Evolutionary conservation across 1,284 basidiomycete species (phyloP).

Genomic region (Pisolithus thermaeus): DNA sequence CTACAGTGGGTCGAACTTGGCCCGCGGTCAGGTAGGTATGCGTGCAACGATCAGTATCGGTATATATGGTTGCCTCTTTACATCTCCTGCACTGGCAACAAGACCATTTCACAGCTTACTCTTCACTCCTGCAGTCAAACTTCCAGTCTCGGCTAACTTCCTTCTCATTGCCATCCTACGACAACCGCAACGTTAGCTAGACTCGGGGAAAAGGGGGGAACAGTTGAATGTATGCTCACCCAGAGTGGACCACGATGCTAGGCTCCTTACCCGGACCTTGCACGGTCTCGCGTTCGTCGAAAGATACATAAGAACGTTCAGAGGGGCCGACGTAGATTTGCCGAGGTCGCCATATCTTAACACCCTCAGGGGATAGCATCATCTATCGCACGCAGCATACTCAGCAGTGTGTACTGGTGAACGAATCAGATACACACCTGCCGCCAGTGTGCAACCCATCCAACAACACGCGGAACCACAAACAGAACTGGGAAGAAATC

Average conservation of each 20-base stretch:
- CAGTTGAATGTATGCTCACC: slow-evolving; percentile 45
- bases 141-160: slow-evolving; percentile 48
- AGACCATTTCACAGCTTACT: slow-evolving; percentile 39
- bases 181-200: slow-evolving; percentile 5
- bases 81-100: too few species aligned
- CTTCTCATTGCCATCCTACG: slow-evolving; percentile 68
- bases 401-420: neutral
- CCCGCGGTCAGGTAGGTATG: too few species aligned
- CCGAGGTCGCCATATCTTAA: slow-evolving; percentile 87
- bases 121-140: slow-evolving; percentile 30
- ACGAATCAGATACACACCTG: slow-evolving; percentile 39
- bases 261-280: slow-evolving; percentile 54
- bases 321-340: slow-evolving; percentile 76
- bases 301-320: slow-evolving; percentile 66
- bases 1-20: too few species aligned
- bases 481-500: slow-evolving; percentile 91
- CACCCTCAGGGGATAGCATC: slow-evolving; percentile 82
- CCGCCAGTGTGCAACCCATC: slow-evolving; percentile 86
- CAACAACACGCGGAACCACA: slow-evolving; percentile 83
- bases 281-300: slow-evolving; percentile 53
- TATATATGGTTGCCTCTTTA: too few species aligned
- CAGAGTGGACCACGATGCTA: slow-evolving; percentile 64
- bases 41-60: too few species aligned
- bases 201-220: slow-evolving; percentile 3
- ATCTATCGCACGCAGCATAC: slow-evolving; percentile 43